Evolutionary conservation across 164 flowering plant species (phyloP).

Genomic region (Akebia trifoliata): DNA sequence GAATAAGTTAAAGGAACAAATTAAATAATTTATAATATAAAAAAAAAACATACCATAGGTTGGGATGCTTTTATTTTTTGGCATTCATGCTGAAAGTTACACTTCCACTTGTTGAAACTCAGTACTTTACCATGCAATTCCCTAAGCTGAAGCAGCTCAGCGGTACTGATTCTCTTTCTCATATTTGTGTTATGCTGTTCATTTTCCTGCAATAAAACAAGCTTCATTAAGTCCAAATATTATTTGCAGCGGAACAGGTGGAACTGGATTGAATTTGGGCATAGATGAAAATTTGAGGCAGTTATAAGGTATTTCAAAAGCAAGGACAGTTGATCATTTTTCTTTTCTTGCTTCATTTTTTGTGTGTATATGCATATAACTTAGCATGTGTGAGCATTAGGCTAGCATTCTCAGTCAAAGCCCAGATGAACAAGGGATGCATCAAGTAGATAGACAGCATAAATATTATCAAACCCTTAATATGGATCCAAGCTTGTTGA

Average conservation of each 20-base stretch:
- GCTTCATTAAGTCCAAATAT: neutral
- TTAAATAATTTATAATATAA: no score
- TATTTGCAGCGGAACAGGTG: no score
- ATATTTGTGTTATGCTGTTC: conserved; percentile 5
- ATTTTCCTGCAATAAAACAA: conserved; percentile 23
- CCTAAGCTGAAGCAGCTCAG: conserved; percentile 57
- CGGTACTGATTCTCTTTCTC: conserved; percentile 20
- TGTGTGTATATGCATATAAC: no score
- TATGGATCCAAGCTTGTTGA: no score
- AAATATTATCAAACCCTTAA: no score
- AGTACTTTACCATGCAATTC: conserved; percentile 64
- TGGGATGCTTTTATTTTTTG: conserved; percentile 46
- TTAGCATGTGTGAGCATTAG: no score
- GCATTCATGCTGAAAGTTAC: conserved; percentile 56
- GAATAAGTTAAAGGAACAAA: neutral
- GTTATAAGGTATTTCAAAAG: neutral
- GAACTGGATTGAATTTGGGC: neutral
- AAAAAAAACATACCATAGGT: conserved; percentile 64
- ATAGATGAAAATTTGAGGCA: neutral
- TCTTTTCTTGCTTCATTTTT: no score
- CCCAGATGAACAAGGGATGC: no score
- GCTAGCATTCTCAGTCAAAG: no score
- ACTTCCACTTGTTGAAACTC: conserved; percentile 26
- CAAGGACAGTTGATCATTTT: no score
- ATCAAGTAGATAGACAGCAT: no score